These are phyloP conservation scores for Talaromyces sp. DNA, from an alignment of 2,329 filamentous ascomycete species.

Conservation along the genomic window DNA sequence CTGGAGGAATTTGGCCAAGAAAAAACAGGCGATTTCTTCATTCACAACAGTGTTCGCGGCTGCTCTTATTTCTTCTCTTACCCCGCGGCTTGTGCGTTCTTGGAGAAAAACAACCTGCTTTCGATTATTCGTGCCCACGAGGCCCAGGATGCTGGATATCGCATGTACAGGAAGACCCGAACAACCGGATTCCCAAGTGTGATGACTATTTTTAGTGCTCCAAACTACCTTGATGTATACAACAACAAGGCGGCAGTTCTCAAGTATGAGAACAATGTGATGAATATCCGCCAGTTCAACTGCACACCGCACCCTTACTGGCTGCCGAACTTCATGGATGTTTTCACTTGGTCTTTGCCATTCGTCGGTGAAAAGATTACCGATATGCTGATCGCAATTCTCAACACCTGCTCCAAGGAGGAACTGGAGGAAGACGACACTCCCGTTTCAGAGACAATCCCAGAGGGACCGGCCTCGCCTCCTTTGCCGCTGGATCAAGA, in stretches of 20 bases:
- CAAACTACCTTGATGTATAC: slow-evolving; percentile 98
- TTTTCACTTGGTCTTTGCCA: slow-evolving; percentile 99
- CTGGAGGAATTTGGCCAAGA: slow-evolving; percentile 98
- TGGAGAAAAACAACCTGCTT: slow-evolving; percentile 98
- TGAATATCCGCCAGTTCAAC: slow-evolving; percentile 99
- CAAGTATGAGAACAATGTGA: slow-evolving; percentile 99
- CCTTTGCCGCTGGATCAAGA: slow-evolving; percentile 74
- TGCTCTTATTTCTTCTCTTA: slow-evolving; percentile 99
- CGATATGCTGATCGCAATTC: slow-evolving; percentile 97
- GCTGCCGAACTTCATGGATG: slow-evolving; percentile 99
- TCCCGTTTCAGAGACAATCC: slow-evolving; percentile 56
- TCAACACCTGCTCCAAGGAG: slow-evolving; percentile 99
- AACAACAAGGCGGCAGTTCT: slow-evolving; percentile 99
- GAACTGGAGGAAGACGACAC: slow-evolving; percentile 86
- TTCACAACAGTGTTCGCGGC: slow-evolving; percentile 97
- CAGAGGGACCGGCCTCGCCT: slow-evolving; percentile 69
- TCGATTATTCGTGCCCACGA: slow-evolving; percentile 98
- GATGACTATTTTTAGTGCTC: slow-evolving; percentile 99
- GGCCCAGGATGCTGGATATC: slow-evolving; percentile 95
- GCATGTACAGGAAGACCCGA: slow-evolving; percentile 98
- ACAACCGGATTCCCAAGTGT: slow-evolving; percentile 98
- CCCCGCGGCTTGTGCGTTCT: slow-evolving; percentile 91
- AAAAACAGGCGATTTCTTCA: slow-evolving; percentile 95
- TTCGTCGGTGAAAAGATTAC: slow-evolving; percentile 99
- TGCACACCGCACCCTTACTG: slow-evolving; percentile 99